A percentile compares a stretch with the other conserved stretches of the same genome.
Conservation (phyloP, 2,329 filamentous ascomycete genomes). For the Pseudopithomyces maydicus region DNA sequence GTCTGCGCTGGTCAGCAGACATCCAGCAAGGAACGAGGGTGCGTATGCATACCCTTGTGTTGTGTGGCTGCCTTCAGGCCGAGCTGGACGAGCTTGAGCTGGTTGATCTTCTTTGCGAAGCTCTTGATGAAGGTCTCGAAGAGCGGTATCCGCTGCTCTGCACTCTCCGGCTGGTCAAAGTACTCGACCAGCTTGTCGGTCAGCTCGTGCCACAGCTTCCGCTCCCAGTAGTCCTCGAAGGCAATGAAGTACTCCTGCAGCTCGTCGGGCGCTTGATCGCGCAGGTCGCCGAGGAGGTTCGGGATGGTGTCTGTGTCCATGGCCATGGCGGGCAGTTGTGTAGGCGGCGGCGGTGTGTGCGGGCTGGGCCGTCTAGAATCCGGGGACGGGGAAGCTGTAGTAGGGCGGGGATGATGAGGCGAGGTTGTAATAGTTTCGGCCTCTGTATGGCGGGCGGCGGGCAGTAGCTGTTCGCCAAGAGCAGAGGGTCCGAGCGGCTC, state of each 20-base stretch:
- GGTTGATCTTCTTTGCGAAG: conserved; percentile 98
- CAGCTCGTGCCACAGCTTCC: conserved; percentile 98
- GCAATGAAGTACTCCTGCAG: conserved; percentile 85
- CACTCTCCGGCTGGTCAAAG: conserved; percentile 83
- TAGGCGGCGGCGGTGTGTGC: not conserved
- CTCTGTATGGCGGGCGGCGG: conserved; percentile 14
- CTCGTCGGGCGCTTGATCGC: conserved; percentile 84
- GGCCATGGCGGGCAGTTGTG: conserved; percentile 34
- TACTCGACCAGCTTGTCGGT: conserved; percentile 87
- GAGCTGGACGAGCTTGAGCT: conserved; percentile 92
- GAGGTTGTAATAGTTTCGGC: not conserved
- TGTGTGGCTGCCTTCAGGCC: conserved; percentile 86
- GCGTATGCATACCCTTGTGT: conserved; percentile 67
- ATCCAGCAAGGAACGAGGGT: too few species aligned
- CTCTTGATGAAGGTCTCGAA: conserved; percentile 95
- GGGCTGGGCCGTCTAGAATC: not conserved
- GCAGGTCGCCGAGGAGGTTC: conserved; percentile 89
- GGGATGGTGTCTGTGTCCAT: conserved; percentile 90
- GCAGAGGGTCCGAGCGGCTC: conserved; percentile 10
- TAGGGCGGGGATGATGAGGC: conserved; percentile 9
- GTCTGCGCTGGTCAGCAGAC: conserved; percentile 60
- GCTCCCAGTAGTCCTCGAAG: conserved; percentile 97
- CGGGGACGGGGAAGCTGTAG: conserved; percentile 1
- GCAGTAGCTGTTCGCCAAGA: conserved; percentile 12
- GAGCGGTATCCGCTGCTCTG: conserved; percentile 81